Percentiles rank a stretch among this genome's conserved stretches.
Evolutionary conservation across 345 rosid genomes (phyloP).

Genomic region (Heritiera littoralis): DNA sequence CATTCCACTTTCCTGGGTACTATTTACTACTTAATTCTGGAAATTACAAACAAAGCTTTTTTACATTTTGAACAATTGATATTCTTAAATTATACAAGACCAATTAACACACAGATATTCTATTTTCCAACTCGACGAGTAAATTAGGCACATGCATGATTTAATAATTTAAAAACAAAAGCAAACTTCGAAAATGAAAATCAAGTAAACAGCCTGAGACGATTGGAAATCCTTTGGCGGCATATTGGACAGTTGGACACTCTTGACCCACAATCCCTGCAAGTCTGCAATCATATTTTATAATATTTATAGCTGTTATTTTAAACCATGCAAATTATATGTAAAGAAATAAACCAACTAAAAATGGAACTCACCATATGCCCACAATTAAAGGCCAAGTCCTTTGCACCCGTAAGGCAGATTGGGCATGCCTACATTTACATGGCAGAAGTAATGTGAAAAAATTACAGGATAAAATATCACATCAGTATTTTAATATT

Average conservation of each 20-base stretch:
- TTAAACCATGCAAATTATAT: background rate
- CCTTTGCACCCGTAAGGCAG: slow-evolving; percentile 58
- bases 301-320: background rate
- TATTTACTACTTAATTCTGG: too few species aligned
- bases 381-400: slow-evolving; percentile 69
- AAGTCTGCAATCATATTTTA: slow-evolving; percentile 44
- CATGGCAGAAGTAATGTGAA: background rate
- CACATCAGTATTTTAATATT: too few species aligned
- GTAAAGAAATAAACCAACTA: background rate
- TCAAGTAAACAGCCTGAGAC: slow-evolving; percentile 55
- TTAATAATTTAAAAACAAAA: too few species aligned
- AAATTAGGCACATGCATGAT: too few species aligned
- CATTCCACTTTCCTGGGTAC: too few species aligned
- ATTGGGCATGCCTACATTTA: slow-evolving; percentile 60
- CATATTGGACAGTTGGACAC: slow-evolving; percentile 64
- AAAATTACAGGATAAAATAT: too few species aligned
- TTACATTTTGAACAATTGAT: too few species aligned
- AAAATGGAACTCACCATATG: slow-evolving; percentile 59
- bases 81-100: too few species aligned
- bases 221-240: slow-evolving; percentile 50
- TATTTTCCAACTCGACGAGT: too few species aligned
- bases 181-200: background rate
- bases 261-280: slow-evolving; percentile 55
- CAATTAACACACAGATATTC: too few species aligned
- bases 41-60: too few species aligned